Conservation (phyloP, 306 rosid genomes). For the Castanopsis chinensis region DNA sequence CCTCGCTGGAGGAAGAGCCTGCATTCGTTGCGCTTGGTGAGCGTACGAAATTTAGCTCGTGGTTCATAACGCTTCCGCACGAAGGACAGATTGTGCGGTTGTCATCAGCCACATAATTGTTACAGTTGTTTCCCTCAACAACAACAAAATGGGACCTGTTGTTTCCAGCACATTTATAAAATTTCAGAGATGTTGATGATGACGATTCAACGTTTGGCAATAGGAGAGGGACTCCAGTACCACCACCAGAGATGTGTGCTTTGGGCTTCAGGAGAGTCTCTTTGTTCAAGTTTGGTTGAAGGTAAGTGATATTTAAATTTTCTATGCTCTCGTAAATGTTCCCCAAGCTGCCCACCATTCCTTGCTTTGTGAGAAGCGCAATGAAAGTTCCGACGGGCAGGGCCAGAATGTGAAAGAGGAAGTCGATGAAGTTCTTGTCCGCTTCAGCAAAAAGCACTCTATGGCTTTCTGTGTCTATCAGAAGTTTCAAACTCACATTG, state of each 20-base stretch:
- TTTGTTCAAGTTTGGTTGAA: not conserved
- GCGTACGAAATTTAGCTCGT: too few species aligned
- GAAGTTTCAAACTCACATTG: too few species aligned
- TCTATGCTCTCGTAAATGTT: conserved; percentile 24
- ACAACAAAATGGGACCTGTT: too few species aligned
- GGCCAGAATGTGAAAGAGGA: conserved; percentile 16
- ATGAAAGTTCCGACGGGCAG: conserved; percentile 16
- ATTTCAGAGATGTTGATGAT: too few species aligned
- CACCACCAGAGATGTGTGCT: not conserved
- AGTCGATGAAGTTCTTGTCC: conserved; percentile 3
- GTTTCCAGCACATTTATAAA: too few species aligned
- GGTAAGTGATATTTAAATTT: not conserved
- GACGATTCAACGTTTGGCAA: not conserved
- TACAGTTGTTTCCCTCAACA: too few species aligned
- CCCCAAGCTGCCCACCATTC: not conserved
- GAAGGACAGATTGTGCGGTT: too few species aligned
- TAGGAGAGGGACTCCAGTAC: not conserved
- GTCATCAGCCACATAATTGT: too few species aligned
- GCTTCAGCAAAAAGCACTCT: not conserved
- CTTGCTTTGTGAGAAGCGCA: not conserved
- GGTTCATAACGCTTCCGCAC: too few species aligned
- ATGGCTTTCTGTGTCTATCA: not conserved
- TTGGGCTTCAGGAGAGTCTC: not conserved
- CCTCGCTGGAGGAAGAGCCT: not conserved
- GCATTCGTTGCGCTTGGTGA: too few species aligned